Base-by-base conservation (phyloP, 176 grass and related monocot species). In the bread wheat (Triticum aestivum) region DNA sequence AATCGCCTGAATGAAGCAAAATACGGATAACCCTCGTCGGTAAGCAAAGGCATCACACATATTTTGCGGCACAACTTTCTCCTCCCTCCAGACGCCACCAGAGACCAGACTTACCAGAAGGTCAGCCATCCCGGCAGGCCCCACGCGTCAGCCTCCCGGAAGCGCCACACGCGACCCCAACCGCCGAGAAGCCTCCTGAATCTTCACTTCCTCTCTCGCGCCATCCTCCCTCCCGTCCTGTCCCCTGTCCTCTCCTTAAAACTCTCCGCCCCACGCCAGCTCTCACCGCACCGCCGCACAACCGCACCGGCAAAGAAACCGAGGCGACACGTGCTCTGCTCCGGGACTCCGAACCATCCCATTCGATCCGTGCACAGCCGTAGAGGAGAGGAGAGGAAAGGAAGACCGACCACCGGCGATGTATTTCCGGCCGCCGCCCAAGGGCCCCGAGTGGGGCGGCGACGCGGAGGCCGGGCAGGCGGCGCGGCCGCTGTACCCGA, bases 391-490 rank as follows among this genome's bases (percentile, higher is more conserved):
- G 21, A 34, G 0, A 65, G 18, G 4, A 0, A 2, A 2, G n/a
- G 5, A 18, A 18, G 17, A 37, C 1, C 32, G 15, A 78, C 27
- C 54, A 2, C 18, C 17, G 54, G 21, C 2, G 80, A 98, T 95
- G 96, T 95, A 91, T 49, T 83, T 93, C 29, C 88, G 90, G 34
- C 96, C 93, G 77, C 86, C 88, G 33, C 94, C 61, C 35, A 85
- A 86, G 72, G 82, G 66, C 9, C 83, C 77, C 18, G 84, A 79
- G 47, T 75, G 80, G 88, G 45, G 76, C 18, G 68, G 66, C 11
- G 96, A 98, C 51, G 86, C 89, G 67, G 96, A 95, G 86, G 39
- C 81, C 17, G 96, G 89, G 64, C 7, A 15, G 1, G 69, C 58
- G 12, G 70, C 77, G 18, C 79, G 80, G 39, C 88, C 74, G 72